Evolutionary conservation across 139 green algal species (phyloP).

Genomic region (Yamagishiella unicocca): DNA sequence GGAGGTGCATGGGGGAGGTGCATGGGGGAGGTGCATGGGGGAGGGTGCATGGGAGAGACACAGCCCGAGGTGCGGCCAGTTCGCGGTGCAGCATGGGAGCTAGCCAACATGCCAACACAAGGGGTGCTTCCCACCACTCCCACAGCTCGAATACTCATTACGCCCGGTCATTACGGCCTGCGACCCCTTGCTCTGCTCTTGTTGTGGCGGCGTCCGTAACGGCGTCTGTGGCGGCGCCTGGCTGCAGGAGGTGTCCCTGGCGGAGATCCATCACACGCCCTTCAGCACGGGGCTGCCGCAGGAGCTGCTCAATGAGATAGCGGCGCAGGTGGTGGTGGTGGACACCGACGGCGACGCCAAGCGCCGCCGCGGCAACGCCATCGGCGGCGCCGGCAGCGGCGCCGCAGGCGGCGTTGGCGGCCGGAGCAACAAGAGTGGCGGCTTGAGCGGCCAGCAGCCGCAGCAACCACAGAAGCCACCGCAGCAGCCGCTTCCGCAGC

Average conservation of each 20-base stretch:
- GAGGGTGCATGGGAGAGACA: no score
- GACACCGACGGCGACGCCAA: not conserved
- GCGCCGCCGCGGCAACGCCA: not conserved
- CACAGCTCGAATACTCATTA: not conserved
- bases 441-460: no score
- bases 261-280: conserved; percentile 25
- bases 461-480: not conserved
- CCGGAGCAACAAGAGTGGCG: no score
- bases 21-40: no score
- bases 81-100: not conserved
- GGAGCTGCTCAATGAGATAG: conserved; percentile 16
- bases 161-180: not conserved
- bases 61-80: not conserved
- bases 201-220: no score
- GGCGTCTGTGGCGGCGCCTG: no score
- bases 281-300: conserved; percentile 21
- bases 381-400: not conserved
- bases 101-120: not conserved
- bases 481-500: not conserved
- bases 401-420: not conserved
- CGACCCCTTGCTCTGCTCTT: not conserved
- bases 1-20: no score
- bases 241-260: conserved; percentile 8
- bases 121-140: not conserved
- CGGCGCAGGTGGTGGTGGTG: not conserved